Base-by-base conservation (phyloP, 2,329 filamentous ascomycete species). In the Polytolypa hystricis region DNA sequence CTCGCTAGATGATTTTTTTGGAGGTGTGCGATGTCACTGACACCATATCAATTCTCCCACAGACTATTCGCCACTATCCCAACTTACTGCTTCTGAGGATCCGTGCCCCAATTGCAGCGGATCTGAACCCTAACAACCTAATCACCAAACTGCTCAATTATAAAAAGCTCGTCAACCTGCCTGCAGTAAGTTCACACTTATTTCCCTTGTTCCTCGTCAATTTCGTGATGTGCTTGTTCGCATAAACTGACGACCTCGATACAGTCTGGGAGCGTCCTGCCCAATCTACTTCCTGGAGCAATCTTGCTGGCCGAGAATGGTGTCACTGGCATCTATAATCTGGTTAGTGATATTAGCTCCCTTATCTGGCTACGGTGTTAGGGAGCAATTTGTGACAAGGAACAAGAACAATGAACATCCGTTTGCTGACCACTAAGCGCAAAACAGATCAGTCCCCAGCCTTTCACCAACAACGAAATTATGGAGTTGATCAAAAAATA, bases 401-500 rank as follows among this genome's bases (percentile, higher is more conserved):
- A n/a, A n/a, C n/a, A n/a, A n/a, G n/a, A n/a, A n/a, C n/a, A n/a
- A n/a, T n/a, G n/a, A n/a, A n/a, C n/a, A n/a, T n/a, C n/a, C n/a
- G n/a, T n/a, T n/a, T n/a, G n/a, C n/a, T n/a, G n/a, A n/a, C n/a
- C n/a, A n/a, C n/a, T n/a, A n/a, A n/a, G n/a, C n/a, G n/a, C n/a
- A n/a, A n/a, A n/a, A 25, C n/a, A 81, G 55, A 80, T 76, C 42
- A 81, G 81, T 58, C 77, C 77, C 0, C 77, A 77, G 9, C 73
- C 74, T 44, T 80, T 81, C 53, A 77, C 74, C n/a, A 77, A 81
- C 59, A 81, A 81, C 54, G 75, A 81, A 57, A 75, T 81, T 5
- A 62, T 81, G 26, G 47, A 60, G 2, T 60, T 81, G 28, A 80
- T 79, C 60, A 71, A 69, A 48, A 67, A 79, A 43, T 74, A 77